Base-by-base conservation (phyloP, 805 yeast genomes). In the Geotrichum ghanense region DNA sequence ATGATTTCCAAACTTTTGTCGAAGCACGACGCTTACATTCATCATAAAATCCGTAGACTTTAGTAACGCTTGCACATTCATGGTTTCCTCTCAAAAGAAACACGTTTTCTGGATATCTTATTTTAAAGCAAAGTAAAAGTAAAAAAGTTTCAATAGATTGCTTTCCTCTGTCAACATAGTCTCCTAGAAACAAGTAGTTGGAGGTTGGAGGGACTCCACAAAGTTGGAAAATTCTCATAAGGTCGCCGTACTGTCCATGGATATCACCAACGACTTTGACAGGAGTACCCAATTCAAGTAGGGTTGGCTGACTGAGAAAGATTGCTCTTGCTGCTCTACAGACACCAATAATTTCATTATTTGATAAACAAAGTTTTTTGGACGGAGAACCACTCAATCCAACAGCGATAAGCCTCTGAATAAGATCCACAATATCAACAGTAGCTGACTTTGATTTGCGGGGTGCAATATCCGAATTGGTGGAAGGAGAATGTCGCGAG, bases 181-280 rank as follows among this genome's bases (percentile, higher is more conserved):
- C 98, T 23, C 98, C 98, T 42, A 92, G 66, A 57, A 92, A 90
- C 54, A 92, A 68, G 65, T 88, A 92, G 64, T 92, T 92, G 12
- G 96, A 78, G 51, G 83, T 76, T 1, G 97, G 97, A 3, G 98
- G 98, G 66, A 90, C 86, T 20, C 98, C 98, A 69, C 97, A 89
- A 68, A 88, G 83, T 48, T 95, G 87, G 66, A 92, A 87, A 50
- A 92, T 74, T 54, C 98, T 76, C 53, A 92, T 78, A 51, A 92
- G 71, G 66, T 92, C 98, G 45, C 84, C 83, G 62, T 82, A 92
- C 65, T 92, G 98, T 24, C 98, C 98, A 65, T 92, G 98, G 24
- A 92, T 95, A 62, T 92, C 98, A 43, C 94, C 94, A 3, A 84
- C 94, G 20, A 83, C 83, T 62, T 84, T 84, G 20, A 83, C 92